Conservation (phyloP, 2,329 filamentous ascomycete species). For the Fusarium hostae region DNA sequence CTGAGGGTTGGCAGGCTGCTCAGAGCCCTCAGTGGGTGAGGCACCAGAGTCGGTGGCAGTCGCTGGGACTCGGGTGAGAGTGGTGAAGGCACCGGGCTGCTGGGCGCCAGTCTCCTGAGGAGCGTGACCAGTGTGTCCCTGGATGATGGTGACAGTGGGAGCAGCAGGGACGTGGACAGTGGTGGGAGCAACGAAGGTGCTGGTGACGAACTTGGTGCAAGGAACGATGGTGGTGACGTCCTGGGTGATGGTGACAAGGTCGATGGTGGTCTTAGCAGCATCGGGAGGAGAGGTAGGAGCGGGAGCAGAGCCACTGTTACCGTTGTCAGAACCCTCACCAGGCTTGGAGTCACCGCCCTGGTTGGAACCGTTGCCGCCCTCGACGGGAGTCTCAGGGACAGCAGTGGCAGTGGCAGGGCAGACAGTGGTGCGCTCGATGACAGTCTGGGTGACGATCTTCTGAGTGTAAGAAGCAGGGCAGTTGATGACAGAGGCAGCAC, state of each 20-base stretch:
- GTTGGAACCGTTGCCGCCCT: slow-evolving; percentile 1
- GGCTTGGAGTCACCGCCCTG: slow-evolving; percentile 6
- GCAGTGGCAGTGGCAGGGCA: slow-evolving; percentile 39
- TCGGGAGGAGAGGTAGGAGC: slow-evolving; percentile 21
- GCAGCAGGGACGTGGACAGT: slow-evolving; percentile 12
- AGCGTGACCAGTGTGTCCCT: slow-evolving; percentile 15
- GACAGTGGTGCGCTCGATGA: slow-evolving; percentile 34
- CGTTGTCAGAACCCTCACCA: background rate
- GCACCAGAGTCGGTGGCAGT: slow-evolving; percentile 23
- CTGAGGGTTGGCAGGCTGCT: slow-evolving; percentile 4
- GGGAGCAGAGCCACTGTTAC: slow-evolving; percentile 2
- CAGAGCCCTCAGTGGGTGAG: slow-evolving; percentile 2
- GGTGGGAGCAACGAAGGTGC: slow-evolving; percentile 37
- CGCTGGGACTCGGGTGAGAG: slow-evolving; percentile 24
- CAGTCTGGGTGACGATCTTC: slow-evolving; percentile 44
- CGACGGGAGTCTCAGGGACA: background rate
- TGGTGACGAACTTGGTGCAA: slow-evolving; percentile 40
- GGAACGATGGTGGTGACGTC: slow-evolving; percentile 41
- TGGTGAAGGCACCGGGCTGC: slow-evolving; percentile 21
- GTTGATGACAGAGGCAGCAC: slow-evolving; percentile 52
- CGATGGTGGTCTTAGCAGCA: slow-evolving; percentile 17
- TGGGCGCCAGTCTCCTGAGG: slow-evolving; percentile 7
- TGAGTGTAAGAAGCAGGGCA: slow-evolving; percentile 53
- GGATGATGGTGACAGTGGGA: slow-evolving; percentile 33
- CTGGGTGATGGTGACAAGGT: slow-evolving; percentile 38